Evolutionary conservation across 192 early-diverging fungal genomes (phyloP).

Genomic region (Dimargaris xerosporica): DNA sequence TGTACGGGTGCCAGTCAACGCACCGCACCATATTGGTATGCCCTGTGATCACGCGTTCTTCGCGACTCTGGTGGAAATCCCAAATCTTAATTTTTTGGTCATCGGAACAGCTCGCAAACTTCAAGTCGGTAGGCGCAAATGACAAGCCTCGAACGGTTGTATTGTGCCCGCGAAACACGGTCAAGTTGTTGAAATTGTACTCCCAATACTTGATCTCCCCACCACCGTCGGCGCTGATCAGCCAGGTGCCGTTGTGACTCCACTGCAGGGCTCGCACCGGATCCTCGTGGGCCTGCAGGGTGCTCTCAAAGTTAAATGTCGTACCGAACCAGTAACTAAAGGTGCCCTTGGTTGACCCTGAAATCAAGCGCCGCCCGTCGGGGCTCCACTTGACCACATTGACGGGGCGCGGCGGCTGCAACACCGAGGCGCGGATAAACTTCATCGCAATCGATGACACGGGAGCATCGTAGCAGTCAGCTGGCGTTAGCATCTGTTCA

Average conservation of each 20-base stretch:
- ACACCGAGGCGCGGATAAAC: conserved; percentile 71
- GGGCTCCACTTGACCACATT: conserved; percentile 95
- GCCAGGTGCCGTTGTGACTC: conserved; percentile 91
- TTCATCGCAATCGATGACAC: conserved; percentile 54
- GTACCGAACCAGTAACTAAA: conserved; percentile 96
- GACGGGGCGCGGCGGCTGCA: conserved; percentile 79
- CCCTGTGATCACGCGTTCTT: conserved; percentile 65
- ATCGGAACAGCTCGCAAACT: conserved; percentile 91
- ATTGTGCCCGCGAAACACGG: conserved; percentile 74
- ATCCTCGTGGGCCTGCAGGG: conserved; percentile 83
- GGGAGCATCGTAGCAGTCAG: background rate
- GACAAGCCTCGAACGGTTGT: conserved; percentile 78
- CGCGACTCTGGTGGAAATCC: conserved; percentile 73
- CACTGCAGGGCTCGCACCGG: conserved; percentile 93
- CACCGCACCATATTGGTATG: conserved; percentile 97
- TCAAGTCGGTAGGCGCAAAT: conserved; percentile 83
- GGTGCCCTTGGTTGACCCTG: conserved; percentile 85
- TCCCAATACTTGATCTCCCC: conserved; percentile 98
- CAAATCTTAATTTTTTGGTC: conserved; percentile 94
- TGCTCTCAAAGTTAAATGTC: conserved; percentile 97
- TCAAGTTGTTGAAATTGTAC: conserved; percentile 86
- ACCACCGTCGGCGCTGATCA: conserved; percentile 81
- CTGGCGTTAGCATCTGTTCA: conserved; percentile 15
- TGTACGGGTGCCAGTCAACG: conserved; percentile 93
- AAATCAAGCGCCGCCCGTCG: conserved; percentile 84